Evolutionary conservation across 129 eudicot genomes (phyloP), one percentile per base, ranked within the genome.

Genomic region (Oenanthe sinensis): DNA sequence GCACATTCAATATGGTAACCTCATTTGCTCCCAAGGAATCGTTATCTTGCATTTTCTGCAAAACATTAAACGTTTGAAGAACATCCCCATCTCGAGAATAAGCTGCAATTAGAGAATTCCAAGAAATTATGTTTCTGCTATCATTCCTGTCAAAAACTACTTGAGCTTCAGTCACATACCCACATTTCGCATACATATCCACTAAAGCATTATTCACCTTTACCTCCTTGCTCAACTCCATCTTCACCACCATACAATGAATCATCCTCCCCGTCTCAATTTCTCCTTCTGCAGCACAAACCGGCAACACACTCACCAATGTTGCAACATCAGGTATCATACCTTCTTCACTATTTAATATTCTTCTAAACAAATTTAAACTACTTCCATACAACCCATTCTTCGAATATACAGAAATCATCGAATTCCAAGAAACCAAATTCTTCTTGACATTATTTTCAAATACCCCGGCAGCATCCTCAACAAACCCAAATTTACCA

Each of bases 151-250:
- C 88, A 69, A 88, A 84, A 11, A 88, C 6, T 33, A 48, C 75
- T 74, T 22, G 83, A 1, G 91, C 89, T 75, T 85, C 91, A 72
- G 54, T 16, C 71, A 85, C 75, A 46, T 16, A 73, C 67, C 90
- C 91, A 63, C 87, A 85, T 80, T 90, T 90, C 14, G 86, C 83
- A 79, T 90, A 90, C 96, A 90, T 86, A 39, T 90, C 91, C 81
- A 86, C 70, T 72, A 88, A 82, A 11, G 89, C 90, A 82, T 88
- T 90, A 63, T 67, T 87, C 76, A 88, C 89, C 79, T 13, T 86
- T n/a, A 80, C 65, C 63, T 88, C 91, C 54, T 43, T 74, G 83
- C 42, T 63, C 63, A 90, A 73, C 16, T 92, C 89, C 83, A 86
- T 63, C 60, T 88, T 88, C 37, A 86, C 87, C 30, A 83, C 87